Evolutionary conservation across 192 early-diverging fungal species (phyloP), one percentile per base, ranked within the genome.

Genomic region (Mortierella hygrophila): DNA sequence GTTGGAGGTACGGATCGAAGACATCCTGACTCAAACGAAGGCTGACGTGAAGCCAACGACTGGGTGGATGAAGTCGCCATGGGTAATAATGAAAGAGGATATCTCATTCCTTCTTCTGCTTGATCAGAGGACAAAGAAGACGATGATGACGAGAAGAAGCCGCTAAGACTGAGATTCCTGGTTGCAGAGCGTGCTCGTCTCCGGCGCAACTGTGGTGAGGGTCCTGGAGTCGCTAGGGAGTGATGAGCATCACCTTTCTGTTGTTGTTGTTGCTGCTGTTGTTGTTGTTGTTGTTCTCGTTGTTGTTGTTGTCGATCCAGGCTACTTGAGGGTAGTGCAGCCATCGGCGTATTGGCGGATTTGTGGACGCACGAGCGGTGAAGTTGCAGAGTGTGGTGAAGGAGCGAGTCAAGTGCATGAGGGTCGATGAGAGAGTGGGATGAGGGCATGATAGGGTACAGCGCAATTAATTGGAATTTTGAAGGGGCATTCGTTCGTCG

Each of bases 371-470:
- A 49, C 29, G 46, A 74, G 72, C 23, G 72, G 29, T 41, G 74
- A 20, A 38, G 65, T 3, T 81, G 72, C 20, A 82, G 41, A 8
- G 80, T 76, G 29, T 32, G 57, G 44, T 82, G 81, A 18, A 82
- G 81, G 11, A 82, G 37, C 1, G 55, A 73, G 70, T 82, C 81
- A n/a, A 82, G 75, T 0, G 75, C 70, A 49, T 76, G 75, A 49
- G 69, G 74, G 57, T 82, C 81, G 37, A 82, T 55, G 81, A 52
- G 57, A n/a, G 16, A 7, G 20, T 60, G 55, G 5, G 69, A 54
- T 29, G 40, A 32, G 41, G 63, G 63, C 16, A 60, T 73, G 26
- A 65, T 32, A 32, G 10, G 57, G 40, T 52, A 26, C 5, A 32
- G 29, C 68, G 26, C 15, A n/a, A n/a, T 76, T 16, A 21, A 18